phyloP scores from a whole-genome alignment of 805 yeast species.

The Teunomyces funiuensis region DNA sequence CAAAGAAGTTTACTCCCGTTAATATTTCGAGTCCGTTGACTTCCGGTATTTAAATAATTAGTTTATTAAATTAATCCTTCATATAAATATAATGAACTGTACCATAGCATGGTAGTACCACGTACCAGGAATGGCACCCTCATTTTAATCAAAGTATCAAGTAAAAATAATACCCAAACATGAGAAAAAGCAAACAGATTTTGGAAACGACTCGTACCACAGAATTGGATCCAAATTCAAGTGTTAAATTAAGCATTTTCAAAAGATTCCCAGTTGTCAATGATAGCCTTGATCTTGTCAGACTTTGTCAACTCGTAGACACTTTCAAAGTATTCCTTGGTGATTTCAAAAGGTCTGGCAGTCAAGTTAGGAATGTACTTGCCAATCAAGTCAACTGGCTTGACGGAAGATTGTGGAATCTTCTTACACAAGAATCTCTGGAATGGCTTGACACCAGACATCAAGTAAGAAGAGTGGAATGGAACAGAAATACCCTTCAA shows the following conservation, averaged over 20 bases:
- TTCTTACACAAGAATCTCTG: conserved; percentile 95
- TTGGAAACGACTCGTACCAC: conserved; percentile 6
- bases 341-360: conserved; percentile 93
- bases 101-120: conserved; percentile 14
- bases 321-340: conserved; percentile 96
- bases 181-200: conserved; percentile 1
- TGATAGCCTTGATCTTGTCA: conserved; percentile 82
- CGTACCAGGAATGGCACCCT: conserved; percentile 9
- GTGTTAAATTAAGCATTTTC: conserved; percentile 43
- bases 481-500: conserved; percentile 99
- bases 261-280: conserved; percentile 95
- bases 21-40: conserved; percentile 72
- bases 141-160: not conserved
- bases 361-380: conserved; percentile 98
- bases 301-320: conserved; percentile 90
- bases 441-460: conserved; percentile 99
- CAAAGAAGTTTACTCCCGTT: conserved; percentile 88
- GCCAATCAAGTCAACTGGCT: conserved; percentile 88
- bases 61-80: conserved; percentile 4
- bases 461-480: conserved; percentile 97
- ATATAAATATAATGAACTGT: not conserved
- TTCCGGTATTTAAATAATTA: conserved; percentile 10
- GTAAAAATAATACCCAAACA: conserved; percentile 5
- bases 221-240: conserved; percentile 1
- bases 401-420: conserved; percentile 91